phyloP scores from a whole-genome alignment of 306 rosid genomes.

The Dalbergia cochinchinensis region DNA sequence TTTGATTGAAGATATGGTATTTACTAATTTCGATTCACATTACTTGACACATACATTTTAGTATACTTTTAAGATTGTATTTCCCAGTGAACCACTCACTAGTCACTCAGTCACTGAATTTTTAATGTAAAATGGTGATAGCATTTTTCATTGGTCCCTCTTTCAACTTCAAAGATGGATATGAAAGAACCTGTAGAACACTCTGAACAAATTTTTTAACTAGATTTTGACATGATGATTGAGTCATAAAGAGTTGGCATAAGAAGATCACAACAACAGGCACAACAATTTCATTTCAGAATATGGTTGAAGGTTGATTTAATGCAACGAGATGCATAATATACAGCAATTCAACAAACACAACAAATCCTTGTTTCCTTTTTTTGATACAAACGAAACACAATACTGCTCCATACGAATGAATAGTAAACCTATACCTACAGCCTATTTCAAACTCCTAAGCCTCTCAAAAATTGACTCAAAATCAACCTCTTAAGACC shows the following conservation, averaged over 20 bases:
- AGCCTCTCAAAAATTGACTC: conserved; percentile 46
- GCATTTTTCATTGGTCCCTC: no score
- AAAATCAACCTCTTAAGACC: background rate
- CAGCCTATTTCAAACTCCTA: conserved; percentile 40
- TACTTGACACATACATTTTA: background rate
- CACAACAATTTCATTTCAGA: background rate
- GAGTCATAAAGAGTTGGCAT: no score
- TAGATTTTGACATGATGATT: no score
- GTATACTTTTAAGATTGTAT: background rate
- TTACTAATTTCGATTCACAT: background rate
- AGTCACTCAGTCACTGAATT: no score
- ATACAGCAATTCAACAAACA: conserved; percentile 16
- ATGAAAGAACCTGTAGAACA: no score
- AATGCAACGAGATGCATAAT: conserved; percentile 11
- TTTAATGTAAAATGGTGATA: background rate
- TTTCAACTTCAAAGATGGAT: no score
- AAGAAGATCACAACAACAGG: background rate
- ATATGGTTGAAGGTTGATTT: background rate
- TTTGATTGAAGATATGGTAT: no score
- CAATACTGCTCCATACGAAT: conserved; percentile 45
- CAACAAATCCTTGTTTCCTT: conserved; percentile 27
- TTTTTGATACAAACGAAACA: conserved; percentile 22
- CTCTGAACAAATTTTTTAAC: no score
- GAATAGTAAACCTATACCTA: conserved; percentile 50
- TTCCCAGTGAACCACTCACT: no score